Percentiles rank a stretch among this genome's conserved stretches.
Conservation (phyloP, 257 asterid species). For the Penstemon davidsonii region DNA sequence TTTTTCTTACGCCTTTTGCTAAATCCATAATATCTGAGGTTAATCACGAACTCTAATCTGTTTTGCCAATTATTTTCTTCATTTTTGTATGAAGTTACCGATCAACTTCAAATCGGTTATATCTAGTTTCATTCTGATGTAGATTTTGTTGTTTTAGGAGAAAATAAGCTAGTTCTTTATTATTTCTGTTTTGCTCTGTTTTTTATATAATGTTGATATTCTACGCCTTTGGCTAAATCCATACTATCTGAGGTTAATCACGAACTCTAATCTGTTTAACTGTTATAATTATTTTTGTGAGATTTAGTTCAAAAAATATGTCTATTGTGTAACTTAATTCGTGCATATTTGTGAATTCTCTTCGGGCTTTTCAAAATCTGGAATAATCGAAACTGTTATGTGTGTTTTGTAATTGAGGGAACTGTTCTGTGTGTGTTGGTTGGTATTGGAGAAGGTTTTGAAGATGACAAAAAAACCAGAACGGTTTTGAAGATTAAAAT, state of each 20-base stretch:
- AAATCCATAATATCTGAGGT: constrained; percentile 11
- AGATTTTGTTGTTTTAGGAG: background rate
- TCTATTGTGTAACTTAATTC: background rate
- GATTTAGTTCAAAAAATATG: background rate
- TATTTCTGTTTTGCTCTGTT: constrained; percentile 9
- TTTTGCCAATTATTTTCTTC: background rate
- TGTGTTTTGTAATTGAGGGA: background rate
- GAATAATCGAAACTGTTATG: background rate
- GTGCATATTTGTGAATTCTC: constrained; percentile 9
- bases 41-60: background rate
- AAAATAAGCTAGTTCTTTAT: background rate
- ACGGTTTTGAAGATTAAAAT: no score
- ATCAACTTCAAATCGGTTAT: background rate
- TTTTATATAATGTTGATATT: constrained; percentile 4
- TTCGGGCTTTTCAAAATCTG: background rate
- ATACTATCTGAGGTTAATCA: constrained; percentile 9
- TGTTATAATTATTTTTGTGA: background rate
- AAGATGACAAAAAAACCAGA: no score
- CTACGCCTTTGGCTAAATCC: background rate
- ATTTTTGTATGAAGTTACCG: no score
- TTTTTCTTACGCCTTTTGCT: constrained; percentile 1
- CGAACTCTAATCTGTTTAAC: background rate
- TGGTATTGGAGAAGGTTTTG: no score
- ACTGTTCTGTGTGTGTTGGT: no score
- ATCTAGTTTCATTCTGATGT: constrained; percentile 16